Percentiles rank a stretch among this genome's conserved stretches.
Conservation (phyloP, 2,329 filamentous ascomycete genomes). For the Ceratocystis lukuohia region DNA sequence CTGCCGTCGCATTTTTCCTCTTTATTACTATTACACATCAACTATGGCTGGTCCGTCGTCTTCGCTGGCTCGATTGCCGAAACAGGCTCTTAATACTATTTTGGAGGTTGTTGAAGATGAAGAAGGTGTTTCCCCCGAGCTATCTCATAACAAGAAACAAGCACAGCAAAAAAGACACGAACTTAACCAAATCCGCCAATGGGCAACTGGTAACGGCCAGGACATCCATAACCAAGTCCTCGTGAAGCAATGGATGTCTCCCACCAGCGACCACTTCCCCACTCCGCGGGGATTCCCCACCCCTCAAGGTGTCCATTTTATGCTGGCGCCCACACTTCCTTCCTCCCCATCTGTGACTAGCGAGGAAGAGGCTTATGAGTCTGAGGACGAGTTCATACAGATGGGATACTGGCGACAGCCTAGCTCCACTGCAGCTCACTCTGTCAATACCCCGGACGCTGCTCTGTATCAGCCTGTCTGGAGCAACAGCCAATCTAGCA, state of each 20-base stretch:
- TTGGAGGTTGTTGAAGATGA: conserved; percentile 40
- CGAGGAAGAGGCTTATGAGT: conserved; percentile 29
- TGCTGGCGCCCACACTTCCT: conserved; percentile 48
- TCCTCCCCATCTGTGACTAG: conserved; percentile 46
- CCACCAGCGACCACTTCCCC: conserved; percentile 50
- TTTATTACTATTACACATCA: not conserved
- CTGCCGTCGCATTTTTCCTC: conserved; percentile 24
- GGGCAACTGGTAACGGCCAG: conserved; percentile 9
- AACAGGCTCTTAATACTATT: conserved; percentile 50
- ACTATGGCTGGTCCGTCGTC: conserved; percentile 25
- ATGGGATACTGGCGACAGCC: conserved; percentile 22
- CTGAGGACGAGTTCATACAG: not conserved
- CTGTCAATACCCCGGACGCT: conserved; percentile 19
- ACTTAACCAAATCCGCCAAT: not conserved
- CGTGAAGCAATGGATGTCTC: conserved; percentile 46
- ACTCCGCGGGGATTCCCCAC: conserved; percentile 44
- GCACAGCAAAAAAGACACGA: not conserved
- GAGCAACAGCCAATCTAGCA: conserved; percentile 39
- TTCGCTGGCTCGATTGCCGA: conserved; percentile 41
- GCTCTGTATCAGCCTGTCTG: conserved; percentile 5
- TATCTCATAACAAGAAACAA: not conserved
- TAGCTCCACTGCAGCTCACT: not conserved
- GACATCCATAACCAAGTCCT: conserved; percentile 31
- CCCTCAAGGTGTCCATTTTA: conserved; percentile 52
- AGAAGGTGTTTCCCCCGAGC: not conserved